Conservation (phyloP, 73 alveolate genomes). For the Paramecium sonneborni region DNA sequence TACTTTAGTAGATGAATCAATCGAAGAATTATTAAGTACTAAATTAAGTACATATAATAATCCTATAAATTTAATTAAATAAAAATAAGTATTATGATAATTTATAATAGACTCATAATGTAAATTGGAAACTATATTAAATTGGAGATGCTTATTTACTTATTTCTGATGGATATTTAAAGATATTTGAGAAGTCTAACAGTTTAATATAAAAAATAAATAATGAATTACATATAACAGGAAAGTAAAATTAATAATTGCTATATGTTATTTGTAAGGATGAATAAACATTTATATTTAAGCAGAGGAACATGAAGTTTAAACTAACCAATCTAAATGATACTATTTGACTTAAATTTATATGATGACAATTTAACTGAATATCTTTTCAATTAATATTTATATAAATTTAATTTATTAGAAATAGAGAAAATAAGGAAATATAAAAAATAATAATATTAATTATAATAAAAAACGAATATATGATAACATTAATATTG, state of each 20-base stretch:
- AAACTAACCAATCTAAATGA: background rate
- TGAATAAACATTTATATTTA: background rate
- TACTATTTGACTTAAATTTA: background rate
- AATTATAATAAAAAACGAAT: constrained; percentile 36
- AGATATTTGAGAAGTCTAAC: background rate
- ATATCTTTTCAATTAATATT: background rate
- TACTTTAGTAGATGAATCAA: background rate
- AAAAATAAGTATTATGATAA: background rate
- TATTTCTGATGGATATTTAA: background rate
- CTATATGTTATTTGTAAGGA: background rate
- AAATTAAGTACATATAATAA: background rate
- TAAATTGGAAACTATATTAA: background rate
- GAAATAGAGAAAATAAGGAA: background rate
- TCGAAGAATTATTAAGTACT: background rate
- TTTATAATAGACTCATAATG: background rate
- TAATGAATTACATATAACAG: background rate
- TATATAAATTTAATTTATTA: background rate
- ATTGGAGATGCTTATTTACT: background rate
- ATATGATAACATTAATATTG: background rate
- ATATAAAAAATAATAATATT: background rate
- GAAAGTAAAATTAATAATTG: background rate
- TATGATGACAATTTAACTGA: background rate
- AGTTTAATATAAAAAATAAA: background rate
- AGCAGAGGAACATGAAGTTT: background rate
- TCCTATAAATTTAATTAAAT: background rate